Percentiles rank a stretch among this genome's conserved stretches.
phyloP scores from a whole-genome alignment of 345 rosid genomes.

The Excoecaria agallocha region DNA sequence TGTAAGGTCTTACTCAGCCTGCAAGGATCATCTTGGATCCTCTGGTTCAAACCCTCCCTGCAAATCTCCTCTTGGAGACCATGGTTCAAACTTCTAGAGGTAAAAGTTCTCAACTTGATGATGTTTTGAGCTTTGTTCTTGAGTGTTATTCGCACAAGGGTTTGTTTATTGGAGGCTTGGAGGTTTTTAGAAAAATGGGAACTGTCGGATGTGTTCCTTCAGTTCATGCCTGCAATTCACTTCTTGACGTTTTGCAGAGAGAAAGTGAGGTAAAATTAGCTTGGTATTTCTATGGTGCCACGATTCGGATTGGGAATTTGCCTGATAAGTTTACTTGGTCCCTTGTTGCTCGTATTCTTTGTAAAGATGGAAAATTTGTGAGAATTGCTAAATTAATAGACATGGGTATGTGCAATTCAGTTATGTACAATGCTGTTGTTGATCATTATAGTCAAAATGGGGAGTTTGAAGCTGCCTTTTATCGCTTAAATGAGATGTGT shows the following conservation, averaged over 20 bases:
- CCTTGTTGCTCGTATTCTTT: slow-evolving; percentile 46
- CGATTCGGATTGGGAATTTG: slow-evolving; percentile 42
- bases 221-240: slow-evolving; percentile 39
- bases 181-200: slow-evolving; percentile 43
- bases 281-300: slow-evolving; percentile 55
- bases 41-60: slow-evolving; percentile 38
- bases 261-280: slow-evolving; percentile 35
- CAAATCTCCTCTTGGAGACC: slow-evolving; percentile 30
- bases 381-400: slow-evolving; percentile 45
- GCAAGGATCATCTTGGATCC: slow-evolving; percentile 39
- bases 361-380: slow-evolving; percentile 44
- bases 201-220: slow-evolving; percentile 39
- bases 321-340: slow-evolving; percentile 51
- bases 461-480: slow-evolving; percentile 44
- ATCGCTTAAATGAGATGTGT: slow-evolving; percentile 48
- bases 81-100: slow-evolving; percentile 47
- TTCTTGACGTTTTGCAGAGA: slow-evolving; percentile 48
- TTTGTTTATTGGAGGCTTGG: slow-evolving; percentile 40
- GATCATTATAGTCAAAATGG: slow-evolving; percentile 51
- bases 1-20: slow-evolving; percentile 33
- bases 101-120: slow-evolving; percentile 26
- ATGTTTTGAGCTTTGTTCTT: slow-evolving; percentile 41
- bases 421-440: slow-evolving; percentile 49
- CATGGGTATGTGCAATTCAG: slow-evolving; percentile 42
- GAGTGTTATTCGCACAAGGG: slow-evolving; percentile 44